Percentiles rank a stretch among this genome's conserved stretches.
Conservation (phyloP, 2,329 filamentous ascomycete species). For the Aspergillus caelatus region DNA sequence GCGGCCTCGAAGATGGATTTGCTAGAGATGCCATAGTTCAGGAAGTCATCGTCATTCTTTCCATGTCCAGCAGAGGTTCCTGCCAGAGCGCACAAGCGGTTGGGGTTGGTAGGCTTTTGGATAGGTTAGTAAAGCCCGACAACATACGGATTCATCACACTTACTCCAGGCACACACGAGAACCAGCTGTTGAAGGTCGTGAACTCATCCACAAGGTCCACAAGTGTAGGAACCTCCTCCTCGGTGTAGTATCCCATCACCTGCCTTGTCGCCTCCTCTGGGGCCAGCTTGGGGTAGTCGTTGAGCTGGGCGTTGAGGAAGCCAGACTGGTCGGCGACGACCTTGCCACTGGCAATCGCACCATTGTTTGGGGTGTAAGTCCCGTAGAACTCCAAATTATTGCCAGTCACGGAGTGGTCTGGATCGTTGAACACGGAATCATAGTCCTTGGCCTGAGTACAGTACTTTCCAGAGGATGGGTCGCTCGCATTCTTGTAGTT, state of each 20-base stretch:
- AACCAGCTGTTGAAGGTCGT: conserved; percentile 51
- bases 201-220: conserved; percentile 44
- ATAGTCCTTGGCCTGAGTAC: conserved; percentile 40
- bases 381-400: conserved; percentile 50
- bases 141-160: conserved; percentile 16
- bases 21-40: conserved; percentile 29
- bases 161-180: conserved; percentile 46
- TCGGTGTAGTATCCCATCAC: conserved; percentile 52
- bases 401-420: conserved; percentile 46
- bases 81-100: conserved; percentile 38
- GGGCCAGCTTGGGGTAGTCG: conserved; percentile 35
- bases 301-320: conserved; percentile 49
- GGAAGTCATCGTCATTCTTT: conserved; percentile 34
- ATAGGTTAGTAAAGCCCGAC: conserved; percentile 7
- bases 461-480: conserved; percentile 30
- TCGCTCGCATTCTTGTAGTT: conserved; percentile 44
- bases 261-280: conserved; percentile 39
- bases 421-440: conserved; percentile 49
- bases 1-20: conserved; percentile 46
- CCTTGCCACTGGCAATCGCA: conserved; percentile 35
- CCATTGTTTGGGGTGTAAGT: conserved; percentile 43
- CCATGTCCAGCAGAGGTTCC: conserved; percentile 39
- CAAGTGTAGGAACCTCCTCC: conserved; percentile 47
- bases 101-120: conserved; percentile 47
- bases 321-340: conserved; percentile 37